Conservation (phyloP, 2,329 filamentous ascomycete genomes). For the Penicillium sp. region DNA sequence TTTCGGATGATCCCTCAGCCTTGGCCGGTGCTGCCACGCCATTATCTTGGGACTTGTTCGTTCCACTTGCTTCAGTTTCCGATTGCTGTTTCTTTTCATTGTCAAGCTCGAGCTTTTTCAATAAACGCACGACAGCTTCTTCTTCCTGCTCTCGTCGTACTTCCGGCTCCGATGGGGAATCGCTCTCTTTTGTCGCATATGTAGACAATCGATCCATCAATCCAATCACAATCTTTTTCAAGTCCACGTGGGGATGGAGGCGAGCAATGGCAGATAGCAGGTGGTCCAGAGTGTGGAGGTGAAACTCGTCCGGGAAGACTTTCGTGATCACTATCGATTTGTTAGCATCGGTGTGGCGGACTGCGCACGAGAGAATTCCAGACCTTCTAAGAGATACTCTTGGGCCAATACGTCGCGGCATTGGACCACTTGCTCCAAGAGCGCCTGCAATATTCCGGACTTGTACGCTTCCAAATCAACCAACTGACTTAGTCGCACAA, state of each 20-base stretch:
- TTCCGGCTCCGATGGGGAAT: slow-evolving; percentile 62
- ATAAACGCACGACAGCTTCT: slow-evolving; percentile 69
- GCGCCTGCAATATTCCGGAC: slow-evolving; percentile 75
- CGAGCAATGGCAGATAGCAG: slow-evolving; percentile 88
- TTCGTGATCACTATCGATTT: slow-evolving; percentile 73
- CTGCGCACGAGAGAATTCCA: slow-evolving; percentile 1
- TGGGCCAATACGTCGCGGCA: slow-evolving; percentile 95
- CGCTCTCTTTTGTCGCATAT: slow-evolving; percentile 85
- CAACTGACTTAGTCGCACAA: slow-evolving; percentile 88
- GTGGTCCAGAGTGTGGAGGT: slow-evolving; percentile 92
- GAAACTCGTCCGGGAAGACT: slow-evolving; percentile 97
- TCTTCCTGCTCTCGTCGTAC: slow-evolving; percentile 74
- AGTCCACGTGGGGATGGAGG: slow-evolving; percentile 91
- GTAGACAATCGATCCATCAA: slow-evolving; percentile 94
- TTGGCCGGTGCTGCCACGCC: slow-evolving; percentile 31
- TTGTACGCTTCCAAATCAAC: slow-evolving; percentile 95
- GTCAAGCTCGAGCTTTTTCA: slow-evolving; percentile 68
- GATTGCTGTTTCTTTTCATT: slow-evolving; percentile 53
- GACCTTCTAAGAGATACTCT: slow-evolving; percentile 86
- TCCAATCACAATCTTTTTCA: slow-evolving; percentile 96
- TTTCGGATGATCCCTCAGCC: slow-evolving; percentile 20
- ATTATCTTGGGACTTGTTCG: slow-evolving; percentile 31
- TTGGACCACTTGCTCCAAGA: slow-evolving; percentile 95
- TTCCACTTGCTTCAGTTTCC: slow-evolving; percentile 32
- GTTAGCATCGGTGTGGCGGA: slow-evolving; percentile 21